phyloP scores from a whole-genome alignment of 2,329 filamentous ascomycete genomes.

The Nemania sp. region DNA sequence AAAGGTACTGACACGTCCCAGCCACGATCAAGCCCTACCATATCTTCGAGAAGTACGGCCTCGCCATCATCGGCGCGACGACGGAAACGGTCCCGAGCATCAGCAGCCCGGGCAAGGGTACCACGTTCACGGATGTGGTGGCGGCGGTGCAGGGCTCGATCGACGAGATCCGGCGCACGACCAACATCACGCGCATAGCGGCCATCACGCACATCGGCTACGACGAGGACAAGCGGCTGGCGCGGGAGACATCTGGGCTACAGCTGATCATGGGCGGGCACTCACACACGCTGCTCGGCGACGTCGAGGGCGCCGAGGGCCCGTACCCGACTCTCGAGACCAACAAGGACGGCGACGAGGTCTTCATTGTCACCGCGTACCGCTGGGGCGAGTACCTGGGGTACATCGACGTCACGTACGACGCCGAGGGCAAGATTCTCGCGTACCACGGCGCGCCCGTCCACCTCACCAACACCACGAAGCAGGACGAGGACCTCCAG shows the following conservation, averaged over 20 bases:
- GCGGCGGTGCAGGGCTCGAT: conserved; percentile 64
- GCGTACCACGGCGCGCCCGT: conserved; percentile 67
- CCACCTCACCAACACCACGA: conserved; percentile 64
- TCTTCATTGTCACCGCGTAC: conserved; percentile 70
- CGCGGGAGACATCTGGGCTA: conserved; percentile 63
- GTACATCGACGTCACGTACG: conserved; percentile 69
- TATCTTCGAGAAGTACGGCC: conserved; percentile 62
- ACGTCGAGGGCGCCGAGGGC: conserved; percentile 61
- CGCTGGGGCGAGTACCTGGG: conserved; percentile 72
- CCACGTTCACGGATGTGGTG: conserved; percentile 62
- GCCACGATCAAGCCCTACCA: conserved; percentile 67
- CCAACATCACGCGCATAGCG: conserved; percentile 66
- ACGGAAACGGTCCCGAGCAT: conserved; percentile 63
- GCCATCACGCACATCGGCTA: conserved; percentile 72
- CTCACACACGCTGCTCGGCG: conserved; percentile 57
- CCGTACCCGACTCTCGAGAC: conserved; percentile 66
- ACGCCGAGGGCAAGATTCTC: conserved; percentile 62
- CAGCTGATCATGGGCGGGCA: conserved; percentile 63
- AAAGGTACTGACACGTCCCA: neutral
- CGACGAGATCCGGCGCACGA: conserved; percentile 63
- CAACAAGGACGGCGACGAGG: conserved; percentile 66
- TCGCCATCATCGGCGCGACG: conserved; percentile 68
- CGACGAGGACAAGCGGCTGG: conserved; percentile 65
- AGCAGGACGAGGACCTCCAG: conserved; percentile 61
- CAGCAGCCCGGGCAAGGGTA: conserved; percentile 61